Base-by-base conservation (phyloP, 768 basidiomycete genomes). In the Pleurotus cornucopiae region DNA sequence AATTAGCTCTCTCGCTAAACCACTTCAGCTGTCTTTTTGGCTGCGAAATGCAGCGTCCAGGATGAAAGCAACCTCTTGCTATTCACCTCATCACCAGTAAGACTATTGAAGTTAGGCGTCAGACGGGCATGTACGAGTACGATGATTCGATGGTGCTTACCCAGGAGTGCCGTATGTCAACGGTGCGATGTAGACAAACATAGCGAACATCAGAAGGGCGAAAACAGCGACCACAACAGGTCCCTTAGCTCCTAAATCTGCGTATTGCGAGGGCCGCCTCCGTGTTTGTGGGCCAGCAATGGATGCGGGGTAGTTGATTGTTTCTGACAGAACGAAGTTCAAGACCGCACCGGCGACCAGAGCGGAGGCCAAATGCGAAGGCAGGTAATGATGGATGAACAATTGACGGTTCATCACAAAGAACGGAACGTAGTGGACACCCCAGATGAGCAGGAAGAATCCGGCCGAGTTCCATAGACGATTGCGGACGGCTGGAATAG, bases 301-400 rank as follows among this genome's bases (percentile, higher is more conserved):
- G 2, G 93, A 95, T 58, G 95, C 79, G 3, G 95, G 95, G 69
- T 86, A 95, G 75, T 97, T 94, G 69, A 97, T 86, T 1, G 85
- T 85, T 62, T 97, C 95, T 37, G 90, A 90, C 49, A 95, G 71
- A 57, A 96, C 79, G 67, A 94, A 98, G 73, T 89, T 91, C 63
- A 98, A 76, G 14, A 97, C 89, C 4, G 93, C 82, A 43, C 97
- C 97, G 40, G 96, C 94, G 57, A 98, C 84, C 56, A 98, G 78
- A 11, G 94, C 88, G 12, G 93, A 95, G 11, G 91, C 88, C 41
- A 99, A 79, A 67, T 99, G 97, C 0, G 96, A 96, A 12, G 96
- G 96, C 3, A 99, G 86, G 69, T 99, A 99, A 70, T 97, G 95
- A 69, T 99, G 97, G 21, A 99, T 76, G 80, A 99, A 99, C 43